These are phyloP conservation scores for Entomortierella beljakovae DNA, from an alignment of 192 early-diverging fungal genomes.

Conservation along the genomic window DNA sequence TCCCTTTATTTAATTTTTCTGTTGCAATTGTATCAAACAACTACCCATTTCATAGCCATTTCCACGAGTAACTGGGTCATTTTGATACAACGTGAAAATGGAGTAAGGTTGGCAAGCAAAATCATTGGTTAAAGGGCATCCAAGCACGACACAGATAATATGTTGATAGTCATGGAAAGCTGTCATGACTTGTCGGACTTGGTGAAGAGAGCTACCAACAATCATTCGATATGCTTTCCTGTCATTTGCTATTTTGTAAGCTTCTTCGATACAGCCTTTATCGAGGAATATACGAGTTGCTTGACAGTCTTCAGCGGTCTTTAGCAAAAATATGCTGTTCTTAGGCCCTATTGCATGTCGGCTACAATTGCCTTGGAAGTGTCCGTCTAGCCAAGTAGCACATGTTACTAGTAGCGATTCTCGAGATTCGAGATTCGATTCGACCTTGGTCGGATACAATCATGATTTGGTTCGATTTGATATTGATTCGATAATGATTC, in stretches of 20 bases:
- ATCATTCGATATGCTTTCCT: not conserved
- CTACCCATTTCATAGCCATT: no score
- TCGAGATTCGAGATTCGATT: no score
- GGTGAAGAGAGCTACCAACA: conserved; percentile 7
- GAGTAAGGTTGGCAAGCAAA: not conserved
- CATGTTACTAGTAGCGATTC: not conserved
- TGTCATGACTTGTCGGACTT: conserved; percentile 1
- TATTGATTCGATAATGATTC: no score
- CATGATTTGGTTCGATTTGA: no score
- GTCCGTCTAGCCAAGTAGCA: not conserved
- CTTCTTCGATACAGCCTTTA: not conserved
- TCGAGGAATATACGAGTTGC: not conserved
- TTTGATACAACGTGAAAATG: no score
- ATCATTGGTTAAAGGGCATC: not conserved
- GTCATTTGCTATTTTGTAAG: not conserved
- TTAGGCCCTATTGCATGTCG: not conserved
- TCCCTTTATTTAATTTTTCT: no score
- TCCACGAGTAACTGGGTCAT: no score
- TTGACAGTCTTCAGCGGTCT: not conserved
- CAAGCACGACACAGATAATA: not conserved
- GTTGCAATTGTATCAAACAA: no score
- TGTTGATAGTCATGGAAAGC: not conserved
- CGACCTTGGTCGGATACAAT: no score
- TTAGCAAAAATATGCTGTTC: not conserved
- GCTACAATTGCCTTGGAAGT: not conserved